Evolutionary conservation across 352 stramenopile species (phyloP).

Genomic region (Phytophthora megakarya): DNA sequence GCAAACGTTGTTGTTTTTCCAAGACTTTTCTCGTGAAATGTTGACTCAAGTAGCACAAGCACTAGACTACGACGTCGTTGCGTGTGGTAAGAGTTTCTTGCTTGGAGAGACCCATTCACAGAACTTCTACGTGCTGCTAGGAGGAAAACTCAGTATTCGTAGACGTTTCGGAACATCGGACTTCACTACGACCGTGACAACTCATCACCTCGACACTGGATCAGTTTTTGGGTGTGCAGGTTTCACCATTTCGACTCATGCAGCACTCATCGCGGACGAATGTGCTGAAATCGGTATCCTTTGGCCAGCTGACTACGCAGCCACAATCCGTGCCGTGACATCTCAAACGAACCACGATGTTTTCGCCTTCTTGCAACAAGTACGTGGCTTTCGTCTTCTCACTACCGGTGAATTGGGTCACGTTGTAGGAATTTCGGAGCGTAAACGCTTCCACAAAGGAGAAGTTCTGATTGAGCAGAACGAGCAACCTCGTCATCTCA

Average conservation of each 20-base stretch:
- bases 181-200: slow-evolving; percentile 66
- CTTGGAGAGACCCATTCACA: slow-evolving; percentile 62
- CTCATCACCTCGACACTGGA: slow-evolving; percentile 61
- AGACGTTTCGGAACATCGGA: slow-evolving; percentile 55
- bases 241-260: slow-evolving; percentile 49
- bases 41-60: slow-evolving; percentile 47
- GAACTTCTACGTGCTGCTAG: slow-evolving; percentile 72
- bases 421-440: slow-evolving; percentile 76
- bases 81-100: slow-evolving; percentile 61
- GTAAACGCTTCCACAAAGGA: slow-evolving; percentile 66
- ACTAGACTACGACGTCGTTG: slow-evolving; percentile 75
- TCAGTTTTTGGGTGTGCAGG: slow-evolving; percentile 66
- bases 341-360: slow-evolving; percentile 65
- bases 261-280: slow-evolving; percentile 66
- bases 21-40: slow-evolving; percentile 57
- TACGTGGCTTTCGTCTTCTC: slow-evolving; percentile 66
- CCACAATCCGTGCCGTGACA: slow-evolving; percentile 62
- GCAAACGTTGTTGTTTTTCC: slow-evolving; percentile 67
- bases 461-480: slow-evolving; percentile 71
- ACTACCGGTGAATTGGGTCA: slow-evolving; percentile 69
- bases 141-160: slow-evolving; percentile 60
- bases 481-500: slow-evolving; percentile 51
- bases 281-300: slow-evolving; percentile 71
- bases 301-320: slow-evolving; percentile 58
- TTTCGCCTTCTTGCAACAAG: slow-evolving; percentile 70